Conservation (phyloP, 495 filamentous ascomycete genomes). For the Tuber brumale region DNA sequence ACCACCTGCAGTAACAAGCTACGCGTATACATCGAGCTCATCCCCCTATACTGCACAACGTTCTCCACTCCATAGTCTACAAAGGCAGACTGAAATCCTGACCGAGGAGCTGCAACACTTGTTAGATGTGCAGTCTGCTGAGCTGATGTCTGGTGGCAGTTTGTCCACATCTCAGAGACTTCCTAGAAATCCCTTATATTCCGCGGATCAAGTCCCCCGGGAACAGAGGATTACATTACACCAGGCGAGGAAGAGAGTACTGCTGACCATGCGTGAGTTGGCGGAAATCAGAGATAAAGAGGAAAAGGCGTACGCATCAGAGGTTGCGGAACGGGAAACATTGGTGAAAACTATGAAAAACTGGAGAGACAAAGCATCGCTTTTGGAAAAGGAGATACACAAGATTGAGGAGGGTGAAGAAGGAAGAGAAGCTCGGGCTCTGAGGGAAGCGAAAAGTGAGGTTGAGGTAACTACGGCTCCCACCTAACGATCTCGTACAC, state of each 20-base stretch:
- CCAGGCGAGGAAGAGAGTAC: constrained; percentile 62
- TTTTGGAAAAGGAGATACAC: constrained; percentile 55
- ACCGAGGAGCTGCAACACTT: constrained; percentile 70
- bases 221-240: constrained; percentile 20
- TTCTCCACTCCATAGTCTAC: constrained; percentile 44
- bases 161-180: constrained; percentile 18
- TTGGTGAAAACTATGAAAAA: constrained; percentile 56
- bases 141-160: constrained; percentile 49
- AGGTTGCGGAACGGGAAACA: constrained; percentile 53
- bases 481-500: background rate
- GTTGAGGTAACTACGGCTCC: constrained; percentile 17
- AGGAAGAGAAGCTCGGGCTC: constrained; percentile 30
- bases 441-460: constrained; percentile 43
- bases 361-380: constrained; percentile 53
- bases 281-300: constrained; percentile 68
- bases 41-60: constrained; percentile 28
- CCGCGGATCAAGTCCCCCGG: constrained; percentile 4
- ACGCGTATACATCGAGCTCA: constrained; percentile 25
- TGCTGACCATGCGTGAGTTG: constrained; percentile 63
- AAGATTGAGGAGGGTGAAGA: constrained; percentile 50
- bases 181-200: background rate
- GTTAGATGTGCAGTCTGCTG: constrained; percentile 77
- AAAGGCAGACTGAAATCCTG: constrained; percentile 55
- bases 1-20: constrained; percentile 31
- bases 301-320: constrained; percentile 52